Conservation (phyloP, 169 alveolate genomes). For the Babesia ovata region DNA sequence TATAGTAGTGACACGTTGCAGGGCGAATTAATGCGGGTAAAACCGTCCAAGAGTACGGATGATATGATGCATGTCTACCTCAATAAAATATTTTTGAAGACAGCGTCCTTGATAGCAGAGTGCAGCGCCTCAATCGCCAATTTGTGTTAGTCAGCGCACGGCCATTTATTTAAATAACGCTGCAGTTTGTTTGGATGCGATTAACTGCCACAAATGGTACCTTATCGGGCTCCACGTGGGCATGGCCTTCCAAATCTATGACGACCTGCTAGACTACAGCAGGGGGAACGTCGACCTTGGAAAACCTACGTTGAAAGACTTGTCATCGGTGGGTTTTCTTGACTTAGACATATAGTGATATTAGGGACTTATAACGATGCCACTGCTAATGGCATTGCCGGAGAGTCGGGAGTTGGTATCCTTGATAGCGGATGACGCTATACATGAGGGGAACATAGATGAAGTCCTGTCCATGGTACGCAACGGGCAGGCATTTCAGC, state of each 20-base stretch:
- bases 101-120: conserved; percentile 76
- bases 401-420: conserved; percentile 21
- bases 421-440: conserved; percentile 13
- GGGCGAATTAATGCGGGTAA: conserved; percentile 63
- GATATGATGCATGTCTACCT: conserved; percentile 61
- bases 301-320: conserved; percentile 83
- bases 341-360: neutral
- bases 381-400: conserved; percentile 31
- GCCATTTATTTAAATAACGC: neutral
- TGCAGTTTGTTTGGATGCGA: conserved; percentile 47
- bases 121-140: conserved; percentile 54
- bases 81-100: conserved; percentile 71
- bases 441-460: conserved; percentile 11
- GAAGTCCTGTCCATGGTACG: conserved; percentile 9
- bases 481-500: conserved; percentile 16
- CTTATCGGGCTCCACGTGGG: conserved; percentile 86
- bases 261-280: conserved; percentile 82
- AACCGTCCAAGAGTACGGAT: conserved; percentile 2
- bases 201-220: conserved; percentile 59
- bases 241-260: conserved; percentile 86
- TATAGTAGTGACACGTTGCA: conserved; percentile 14
- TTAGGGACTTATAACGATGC: conserved; percentile 43
- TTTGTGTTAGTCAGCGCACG: conserved; percentile 20
- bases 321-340: conserved; percentile 52
- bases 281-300: conserved; percentile 69